Base-by-base conservation (phyloP, 352 stramenopile genomes). In the Peronospora destructor region DNA sequence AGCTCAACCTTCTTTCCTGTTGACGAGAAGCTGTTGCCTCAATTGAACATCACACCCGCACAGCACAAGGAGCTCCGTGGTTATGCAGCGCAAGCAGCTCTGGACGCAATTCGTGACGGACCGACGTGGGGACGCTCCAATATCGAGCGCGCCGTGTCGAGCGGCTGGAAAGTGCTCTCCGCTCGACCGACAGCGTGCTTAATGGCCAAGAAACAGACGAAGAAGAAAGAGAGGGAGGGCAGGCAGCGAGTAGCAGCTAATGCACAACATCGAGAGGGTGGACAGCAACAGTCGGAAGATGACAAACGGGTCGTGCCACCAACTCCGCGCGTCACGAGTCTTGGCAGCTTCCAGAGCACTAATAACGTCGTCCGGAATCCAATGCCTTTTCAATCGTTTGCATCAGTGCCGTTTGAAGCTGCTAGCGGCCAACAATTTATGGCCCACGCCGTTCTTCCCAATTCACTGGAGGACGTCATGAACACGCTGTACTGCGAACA, bases 391-490 rank as follows among this genome's bases (percentile, higher is more conserved):
- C 53, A 60, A 41, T 45, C 49, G 4, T 64, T 59, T 23, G 41
- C 49, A 2, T 46, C 49, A 12, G 32, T 65, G 21, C 62, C 58
- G 7, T 10, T 65, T 21, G 62, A 68, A 54, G 45, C 62, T 21
- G 39, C 62, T 3, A 59, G 59, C 49, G 53, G 58, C 13, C 71
- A 80, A 53, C 65, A 74, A 45, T 84, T 86, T 65, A 88, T 88
- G 76, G 71, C 67, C 0, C 61, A 76, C 17, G 67, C 73, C 2
- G 55, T 71, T 26, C 53, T 71, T 9, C 66, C 68, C n/a, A 75
- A 73, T 56, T 77, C 74, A 21, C 61, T 88, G 4, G 77, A 88
- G 28, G 77, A 86, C 36, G 64, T 88, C 41, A 72, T 84, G 59
- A 71, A 68, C 44, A 78, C 53, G 23, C 43, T 79, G 26, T 79